Conservation (phyloP, 169 alveolate species). For the Plasmodium vinckei region DNA sequence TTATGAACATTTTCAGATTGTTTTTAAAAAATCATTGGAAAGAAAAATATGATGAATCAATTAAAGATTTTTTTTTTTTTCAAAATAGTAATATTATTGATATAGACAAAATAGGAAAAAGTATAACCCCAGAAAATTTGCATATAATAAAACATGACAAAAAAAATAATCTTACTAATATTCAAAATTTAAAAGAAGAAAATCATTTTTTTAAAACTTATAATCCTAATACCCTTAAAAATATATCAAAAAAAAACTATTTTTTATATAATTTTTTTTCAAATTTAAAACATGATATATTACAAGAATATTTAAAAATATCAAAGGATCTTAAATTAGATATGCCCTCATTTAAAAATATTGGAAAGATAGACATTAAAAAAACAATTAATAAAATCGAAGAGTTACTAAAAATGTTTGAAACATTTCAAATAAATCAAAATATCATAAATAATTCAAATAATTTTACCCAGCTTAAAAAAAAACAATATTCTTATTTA, state of each 20-base stretch:
- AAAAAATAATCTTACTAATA: background rate
- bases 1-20: background rate
- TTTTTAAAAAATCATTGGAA: conserved; percentile 45
- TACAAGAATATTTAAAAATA: conserved; percentile 53
- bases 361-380: conserved; percentile 21
- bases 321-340: conserved; percentile 15
- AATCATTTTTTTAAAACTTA: conserved; percentile 17
- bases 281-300: conserved; percentile 17
- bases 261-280: conserved; percentile 67
- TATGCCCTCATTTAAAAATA: background rate
- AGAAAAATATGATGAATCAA: conserved; percentile 9
- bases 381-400: conserved; percentile 14
- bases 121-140: background rate
- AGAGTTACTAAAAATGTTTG: conserved; percentile 5
- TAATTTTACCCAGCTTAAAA: conserved; percentile 11
- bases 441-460: background rate
- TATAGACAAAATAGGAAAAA: conserved; percentile 2
- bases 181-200: background rate
- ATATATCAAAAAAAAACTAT: conserved; percentile 26
- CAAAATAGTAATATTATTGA: conserved; percentile 9
- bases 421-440: conserved; percentile 16
- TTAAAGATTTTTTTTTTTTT: conserved; percentile 32
- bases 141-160: background rate
- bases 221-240: conserved; percentile 16
- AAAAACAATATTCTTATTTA: conserved; percentile 44